These are phyloP conservation scores for Curvularia spicifera DNA, from an alignment of 2,329 filamentous ascomycete genomes.

Conservation along the genomic window DNA sequence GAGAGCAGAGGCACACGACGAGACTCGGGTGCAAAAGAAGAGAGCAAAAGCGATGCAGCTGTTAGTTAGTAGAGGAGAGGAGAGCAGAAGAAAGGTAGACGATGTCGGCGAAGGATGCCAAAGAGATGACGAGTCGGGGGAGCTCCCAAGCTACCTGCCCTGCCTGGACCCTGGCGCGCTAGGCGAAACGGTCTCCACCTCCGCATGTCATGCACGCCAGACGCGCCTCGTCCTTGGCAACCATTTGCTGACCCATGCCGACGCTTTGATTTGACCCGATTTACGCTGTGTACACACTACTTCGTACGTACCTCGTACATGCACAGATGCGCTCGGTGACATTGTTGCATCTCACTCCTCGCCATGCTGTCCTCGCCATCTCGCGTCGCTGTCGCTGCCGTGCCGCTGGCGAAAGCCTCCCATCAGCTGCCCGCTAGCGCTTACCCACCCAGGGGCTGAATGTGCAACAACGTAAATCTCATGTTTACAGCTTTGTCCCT, in stretches of 20 bases:
- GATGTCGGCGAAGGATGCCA: conserved; percentile 14
- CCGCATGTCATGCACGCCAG: conserved; percentile 25
- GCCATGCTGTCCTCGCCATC: not conserved
- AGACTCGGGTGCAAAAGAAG: not conserved
- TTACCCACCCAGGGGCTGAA: not conserved
- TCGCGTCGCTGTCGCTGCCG: not conserved
- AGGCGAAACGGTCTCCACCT: conserved; percentile 27
- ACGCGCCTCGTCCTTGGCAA: conserved; percentile 1
- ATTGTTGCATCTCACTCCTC: not conserved
- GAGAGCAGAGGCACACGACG: not conserved
- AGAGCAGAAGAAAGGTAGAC: conserved; percentile 8
- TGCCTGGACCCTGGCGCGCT: conserved; percentile 14
- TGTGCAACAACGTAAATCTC: not conserved
- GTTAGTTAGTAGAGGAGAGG: not conserved
- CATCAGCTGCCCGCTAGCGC: not conserved
- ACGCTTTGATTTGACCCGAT: not conserved
- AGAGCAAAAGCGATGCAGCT: conserved; percentile 1
- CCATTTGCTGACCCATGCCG: not conserved
- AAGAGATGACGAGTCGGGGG: conserved; percentile 14
- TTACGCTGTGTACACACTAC: not conserved
- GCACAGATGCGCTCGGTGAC: not conserved
- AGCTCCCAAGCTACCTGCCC: conserved; percentile 23
- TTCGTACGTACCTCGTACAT: no score
- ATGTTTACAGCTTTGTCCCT: not conserved
- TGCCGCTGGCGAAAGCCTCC: not conserved